A percentile compares a stretch with the other conserved stretches of the same genome.
These are phyloP conservation scores for Fonsecaea pugnacius DNA, from an alignment of 2,329 filamentous ascomycete genomes.

Conservation along the genomic window DNA sequence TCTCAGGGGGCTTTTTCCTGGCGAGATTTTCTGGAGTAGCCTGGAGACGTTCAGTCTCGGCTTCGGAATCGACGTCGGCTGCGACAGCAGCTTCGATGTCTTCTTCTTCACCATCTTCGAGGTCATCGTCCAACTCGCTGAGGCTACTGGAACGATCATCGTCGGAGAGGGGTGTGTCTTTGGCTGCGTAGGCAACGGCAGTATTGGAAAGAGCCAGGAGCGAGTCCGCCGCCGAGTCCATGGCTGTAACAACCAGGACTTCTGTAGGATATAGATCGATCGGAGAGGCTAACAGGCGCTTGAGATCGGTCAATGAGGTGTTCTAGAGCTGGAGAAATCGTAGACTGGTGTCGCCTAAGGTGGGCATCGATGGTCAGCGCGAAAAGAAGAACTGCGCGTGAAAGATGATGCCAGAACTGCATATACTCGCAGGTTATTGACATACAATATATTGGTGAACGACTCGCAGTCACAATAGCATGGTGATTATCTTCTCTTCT, in stretches of 20 bases:
- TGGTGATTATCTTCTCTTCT: conserved; percentile 17
- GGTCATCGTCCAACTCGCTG: conserved; percentile 86
- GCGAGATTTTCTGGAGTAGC: conserved; percentile 73
- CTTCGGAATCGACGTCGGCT: conserved; percentile 75
- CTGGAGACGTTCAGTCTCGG: conserved; percentile 91
- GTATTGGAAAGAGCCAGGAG: conserved; percentile 44
- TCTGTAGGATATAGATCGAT: background rate
- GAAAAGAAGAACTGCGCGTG: background rate
- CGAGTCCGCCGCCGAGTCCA: conserved; percentile 47
- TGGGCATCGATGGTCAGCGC: conserved; percentile 7
- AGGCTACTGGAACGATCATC: conserved; percentile 85
- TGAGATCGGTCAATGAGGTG: background rate
- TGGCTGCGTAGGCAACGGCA: conserved; percentile 41
- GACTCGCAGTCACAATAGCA: conserved; percentile 23
- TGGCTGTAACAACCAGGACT: conserved; percentile 31
- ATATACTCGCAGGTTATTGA: background rate
- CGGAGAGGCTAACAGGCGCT: background rate
- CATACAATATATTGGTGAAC: conserved; percentile 20
- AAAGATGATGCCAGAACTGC: background rate
- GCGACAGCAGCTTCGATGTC: conserved; percentile 43
- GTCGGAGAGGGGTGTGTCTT: conserved; percentile 56
- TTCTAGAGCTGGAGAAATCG: conserved; percentile 10
- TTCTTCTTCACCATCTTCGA: conserved; percentile 45
- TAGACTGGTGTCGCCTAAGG: background rate
- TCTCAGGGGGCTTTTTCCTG: conserved; percentile 64